Base-by-base conservation (phyloP, 768 basidiomycete species). In the Lentinula edodes region DNA sequence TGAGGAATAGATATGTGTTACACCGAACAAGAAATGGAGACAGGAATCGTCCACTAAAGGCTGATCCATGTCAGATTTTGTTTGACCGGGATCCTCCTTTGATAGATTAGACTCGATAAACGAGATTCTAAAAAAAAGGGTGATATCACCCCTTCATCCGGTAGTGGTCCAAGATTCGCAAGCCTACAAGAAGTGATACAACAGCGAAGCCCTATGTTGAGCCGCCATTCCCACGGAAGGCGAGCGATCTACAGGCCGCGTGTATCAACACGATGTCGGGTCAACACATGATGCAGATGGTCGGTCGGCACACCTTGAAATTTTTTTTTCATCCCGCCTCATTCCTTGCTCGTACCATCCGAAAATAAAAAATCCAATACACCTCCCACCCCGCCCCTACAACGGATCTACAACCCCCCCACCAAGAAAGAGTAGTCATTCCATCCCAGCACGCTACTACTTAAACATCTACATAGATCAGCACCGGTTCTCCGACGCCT, bases 401-500 rank as follows among this genome's bases (percentile, higher is more conserved):
- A 57, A 60, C 60, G 39, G 23, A 28, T 28, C 28, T 28, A 28
- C 28, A 28, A 28, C 28, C n/a, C n/a, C n/a, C n/a, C 23, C 61
- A 18, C 43, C 35, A 20, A 51, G 18, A 59, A 65, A 62, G 55
- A 58, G 28, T 28, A 28, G 62, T 65, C 62, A 52, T 68, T 68
- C 54, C 58, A 34, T 28, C 52, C 52, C 65, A 41, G 45, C 20
- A 52, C 28, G 28, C 28, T 28, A 28, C n/a, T 67, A 64, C 76
- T 76, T 2, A 89, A 70, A 90, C 86, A 74, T 93, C 93, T 71
- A 97, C 87, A 76, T 97, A 98, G 65, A 98, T 85, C 69, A 98
- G 78, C 67, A 98, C 83, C 32, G 97, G 97, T 73, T 98, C 95
- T 59, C 96, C 97, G 32, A 95, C 91, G 52, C 93, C 92, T 72